Percentiles rank a stretch among this genome's conserved stretches.
Conservation (phyloP, 1,284 basidiomycete species). For the Rhodotorula sp. region DNA sequence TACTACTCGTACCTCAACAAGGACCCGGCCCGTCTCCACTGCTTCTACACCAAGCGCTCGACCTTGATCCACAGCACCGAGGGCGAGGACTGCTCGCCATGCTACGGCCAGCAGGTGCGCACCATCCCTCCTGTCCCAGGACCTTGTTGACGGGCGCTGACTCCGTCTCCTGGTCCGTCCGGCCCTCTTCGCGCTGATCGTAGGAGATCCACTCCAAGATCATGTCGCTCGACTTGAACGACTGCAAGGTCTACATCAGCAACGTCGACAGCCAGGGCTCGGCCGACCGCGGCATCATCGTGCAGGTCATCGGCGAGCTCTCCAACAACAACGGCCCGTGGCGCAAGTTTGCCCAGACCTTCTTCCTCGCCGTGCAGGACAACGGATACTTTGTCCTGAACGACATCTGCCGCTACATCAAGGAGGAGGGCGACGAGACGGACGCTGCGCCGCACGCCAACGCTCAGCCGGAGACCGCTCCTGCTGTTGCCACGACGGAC, state of each 20-base stretch:
- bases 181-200: not conserved
- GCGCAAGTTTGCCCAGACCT: conserved; percentile 99
- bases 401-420: conserved; percentile 97
- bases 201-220: conserved; percentile 98
- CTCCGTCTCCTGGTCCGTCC: not conserved
- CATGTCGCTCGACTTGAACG: conserved; percentile 85
- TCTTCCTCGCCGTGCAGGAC: conserved; percentile 98
- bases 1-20: conserved; percentile 64
- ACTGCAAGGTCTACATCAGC: conserved; percentile 73
- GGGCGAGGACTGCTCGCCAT: conserved; percentile 84
- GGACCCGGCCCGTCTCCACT: conserved; percentile 91
- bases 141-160: not conserved
- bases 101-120: conserved; percentile 84
- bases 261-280: conserved; percentile 65
- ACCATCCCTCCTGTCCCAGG: too few species aligned
- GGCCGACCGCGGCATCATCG: conserved; percentile 92
- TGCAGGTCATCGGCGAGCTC: conserved; percentile 95
- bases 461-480: not conserved
- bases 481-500: conserved; percentile 21
- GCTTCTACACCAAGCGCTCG: conserved; percentile 98
- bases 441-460: conserved; percentile 33
- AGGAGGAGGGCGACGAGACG: conserved; percentile 72
- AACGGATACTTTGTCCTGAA: conserved; percentile 99
- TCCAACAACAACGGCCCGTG: conserved; percentile 82
- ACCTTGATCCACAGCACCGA: conserved; percentile 95